Percentiles rank a stretch among this genome's conserved stretches.
Evolutionary conservation across 306 rosid genomes (phyloP).

Genomic region (Canavalia gladiata): DNA sequence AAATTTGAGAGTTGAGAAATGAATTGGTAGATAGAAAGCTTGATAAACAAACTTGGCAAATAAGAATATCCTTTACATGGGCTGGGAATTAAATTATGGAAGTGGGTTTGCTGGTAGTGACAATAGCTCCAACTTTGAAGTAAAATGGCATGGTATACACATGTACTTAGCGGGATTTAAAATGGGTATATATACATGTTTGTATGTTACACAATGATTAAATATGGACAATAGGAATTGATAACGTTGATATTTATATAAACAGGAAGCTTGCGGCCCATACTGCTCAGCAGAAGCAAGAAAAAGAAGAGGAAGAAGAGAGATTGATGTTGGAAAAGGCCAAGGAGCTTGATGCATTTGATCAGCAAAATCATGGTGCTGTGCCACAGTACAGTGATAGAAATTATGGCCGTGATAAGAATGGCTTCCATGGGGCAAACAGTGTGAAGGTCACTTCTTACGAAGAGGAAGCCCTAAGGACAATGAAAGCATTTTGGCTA

Average conservation of each 20-base stretch:
- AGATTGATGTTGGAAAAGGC: slow-evolving; percentile 77
- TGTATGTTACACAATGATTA: no score
- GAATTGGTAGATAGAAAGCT: background rate
- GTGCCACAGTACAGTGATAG: slow-evolving; percentile 86
- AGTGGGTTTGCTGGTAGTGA: background rate
- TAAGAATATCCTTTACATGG: background rate
- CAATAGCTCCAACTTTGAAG: background rate
- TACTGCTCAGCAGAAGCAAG: slow-evolving; percentile 86
- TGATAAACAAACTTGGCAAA: background rate
- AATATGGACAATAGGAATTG: background rate
- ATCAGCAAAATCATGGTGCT: slow-evolving; percentile 98
- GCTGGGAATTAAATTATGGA: background rate
- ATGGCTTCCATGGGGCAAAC: slow-evolving; percentile 95
- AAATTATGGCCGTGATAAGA: slow-evolving; percentile 76
- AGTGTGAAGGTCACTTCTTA: slow-evolving; percentile 95
- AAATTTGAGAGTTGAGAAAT: slow-evolving; percentile 24
- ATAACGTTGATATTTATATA: slow-evolving; percentile 30
- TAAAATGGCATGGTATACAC: no score
- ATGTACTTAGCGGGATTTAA: no score
- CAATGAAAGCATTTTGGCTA: slow-evolving; percentile 99
- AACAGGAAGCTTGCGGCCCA: slow-evolving; percentile 88
- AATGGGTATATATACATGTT: no score
- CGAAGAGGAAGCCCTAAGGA: slow-evolving; percentile 97
- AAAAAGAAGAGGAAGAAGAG: slow-evolving; percentile 88
- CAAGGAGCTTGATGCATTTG: slow-evolving; percentile 94